Evolutionary conservation across 225 moss, liverwort and hornwort species (phyloP).

Genomic region (Marchantia polymorpha): DNA sequence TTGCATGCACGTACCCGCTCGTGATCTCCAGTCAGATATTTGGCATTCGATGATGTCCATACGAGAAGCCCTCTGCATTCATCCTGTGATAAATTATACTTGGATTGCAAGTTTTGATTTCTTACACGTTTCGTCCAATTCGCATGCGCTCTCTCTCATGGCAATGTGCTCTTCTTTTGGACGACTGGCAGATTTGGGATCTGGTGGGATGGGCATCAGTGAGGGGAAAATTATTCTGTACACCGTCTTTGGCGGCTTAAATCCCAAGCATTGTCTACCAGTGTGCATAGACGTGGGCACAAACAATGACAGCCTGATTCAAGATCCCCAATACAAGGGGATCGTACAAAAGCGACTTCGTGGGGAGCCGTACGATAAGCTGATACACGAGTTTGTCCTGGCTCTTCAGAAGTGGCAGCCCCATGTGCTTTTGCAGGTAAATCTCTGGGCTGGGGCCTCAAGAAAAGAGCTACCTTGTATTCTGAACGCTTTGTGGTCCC

Average conservation of each 20-base stretch:
- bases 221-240: constrained; percentile 89
- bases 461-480: background rate
- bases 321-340: constrained; percentile 72
- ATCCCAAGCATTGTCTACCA: constrained; percentile 51
- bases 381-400: constrained; percentile 72
- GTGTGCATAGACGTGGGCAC: constrained; percentile 89
- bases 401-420: constrained; percentile 51
- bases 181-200: constrained; percentile 58
- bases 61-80: background rate
- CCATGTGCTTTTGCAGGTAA: constrained; percentile 54
- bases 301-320: constrained; percentile 66
- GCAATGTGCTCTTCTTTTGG: background rate
- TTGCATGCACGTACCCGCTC: no score
- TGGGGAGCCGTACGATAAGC: constrained; percentile 69
- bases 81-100: background rate
- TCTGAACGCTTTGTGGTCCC: background rate
- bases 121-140: background rate
- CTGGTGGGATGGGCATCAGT: constrained; percentile 92
- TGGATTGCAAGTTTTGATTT: background rate
- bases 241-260: constrained; percentile 74
- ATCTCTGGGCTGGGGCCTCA: background rate
- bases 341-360: constrained; percentile 61
- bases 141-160: background rate
- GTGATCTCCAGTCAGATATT: background rate
- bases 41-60: no score